A percentile compares a stretch with the other conserved stretches of the same genome.
Conservation (phyloP, 768 basidiomycete genomes). For the Hericium erinaceus region DNA sequence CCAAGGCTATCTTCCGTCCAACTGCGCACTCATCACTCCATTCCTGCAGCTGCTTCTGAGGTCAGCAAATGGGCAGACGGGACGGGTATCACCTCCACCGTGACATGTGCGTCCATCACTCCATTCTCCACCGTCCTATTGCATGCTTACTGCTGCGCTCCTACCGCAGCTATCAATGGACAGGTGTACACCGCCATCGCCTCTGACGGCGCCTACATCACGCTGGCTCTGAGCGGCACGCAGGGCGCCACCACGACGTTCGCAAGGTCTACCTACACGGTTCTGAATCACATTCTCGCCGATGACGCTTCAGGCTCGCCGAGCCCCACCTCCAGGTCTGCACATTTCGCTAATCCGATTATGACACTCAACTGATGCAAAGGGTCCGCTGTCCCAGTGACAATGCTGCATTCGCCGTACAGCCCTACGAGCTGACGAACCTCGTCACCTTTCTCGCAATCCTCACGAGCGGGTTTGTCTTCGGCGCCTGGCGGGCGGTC, state of each 20-base stretch:
- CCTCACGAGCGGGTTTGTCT: conserved; percentile 4
- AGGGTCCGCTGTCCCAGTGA: not conserved
- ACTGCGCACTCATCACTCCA: not conserved
- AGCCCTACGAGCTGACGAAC: not conserved
- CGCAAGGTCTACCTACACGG: not conserved
- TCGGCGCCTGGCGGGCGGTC: conserved; percentile 10
- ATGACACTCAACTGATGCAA: not conserved
- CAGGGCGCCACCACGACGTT: not conserved
- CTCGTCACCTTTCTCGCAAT: conserved; percentile 6
- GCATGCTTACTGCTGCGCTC: not conserved
- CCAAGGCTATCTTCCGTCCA: not conserved
- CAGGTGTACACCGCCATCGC: not conserved
- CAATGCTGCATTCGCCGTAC: not conserved
- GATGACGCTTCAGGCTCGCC: not conserved
- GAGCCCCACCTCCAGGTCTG: not conserved
- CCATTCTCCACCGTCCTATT: not conserved
- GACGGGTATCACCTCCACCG: not conserved
- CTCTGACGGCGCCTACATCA: not conserved
- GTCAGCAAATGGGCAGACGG: not conserved
- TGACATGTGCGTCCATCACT: not conserved
- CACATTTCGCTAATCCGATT: not conserved
- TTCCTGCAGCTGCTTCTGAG: not conserved
- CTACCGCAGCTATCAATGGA: not conserved
- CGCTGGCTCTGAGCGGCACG: not conserved
- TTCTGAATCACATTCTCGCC: not conserved